These are phyloP conservation scores for Tillandsia fasciculata DNA, from an alignment of 176 grass and related monocot species.

Conservation along the genomic window DNA sequence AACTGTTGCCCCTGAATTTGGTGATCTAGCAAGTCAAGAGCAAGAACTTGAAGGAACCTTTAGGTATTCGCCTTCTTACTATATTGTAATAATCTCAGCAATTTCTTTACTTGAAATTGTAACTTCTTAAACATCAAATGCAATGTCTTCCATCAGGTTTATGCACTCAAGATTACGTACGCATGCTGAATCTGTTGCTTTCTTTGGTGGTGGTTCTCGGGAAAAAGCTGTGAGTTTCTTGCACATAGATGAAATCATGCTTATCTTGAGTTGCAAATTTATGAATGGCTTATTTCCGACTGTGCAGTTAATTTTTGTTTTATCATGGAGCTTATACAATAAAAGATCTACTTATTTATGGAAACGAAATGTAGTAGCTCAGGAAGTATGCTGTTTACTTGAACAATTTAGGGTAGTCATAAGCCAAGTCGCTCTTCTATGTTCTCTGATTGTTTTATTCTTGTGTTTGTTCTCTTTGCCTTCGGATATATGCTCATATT, in stretches of 20 bases:
- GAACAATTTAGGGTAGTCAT: neutral
- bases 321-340: neutral
- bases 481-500: neutral
- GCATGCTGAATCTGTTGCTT: slow-evolving; percentile 98
- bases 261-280: neutral
- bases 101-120: neutral
- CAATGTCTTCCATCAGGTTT: slow-evolving; percentile 40
- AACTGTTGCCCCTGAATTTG: slow-evolving; percentile 82
- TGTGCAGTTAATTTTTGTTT: neutral
- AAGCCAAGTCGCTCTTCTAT: neutral
- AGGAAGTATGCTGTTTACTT: neutral
- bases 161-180: slow-evolving; percentile 92
- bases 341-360: neutral
- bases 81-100: neutral
- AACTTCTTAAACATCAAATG: neutral
- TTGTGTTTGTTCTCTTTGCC: neutral
- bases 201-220: slow-evolving; percentile 96
- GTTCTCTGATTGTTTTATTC: neutral
- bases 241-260: neutral
- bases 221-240: slow-evolving; percentile 73
- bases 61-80: slow-evolving; percentile 36
- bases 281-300: neutral
- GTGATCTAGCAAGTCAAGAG: slow-evolving; percentile 80
- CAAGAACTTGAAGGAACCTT: slow-evolving; percentile 97
- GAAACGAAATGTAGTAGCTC: neutral